A percentile compares a stretch with the other conserved stretches of the same genome.
Conservation (phyloP, 768 basidiomycete genomes). For the Suillus occidentalis region DNA sequence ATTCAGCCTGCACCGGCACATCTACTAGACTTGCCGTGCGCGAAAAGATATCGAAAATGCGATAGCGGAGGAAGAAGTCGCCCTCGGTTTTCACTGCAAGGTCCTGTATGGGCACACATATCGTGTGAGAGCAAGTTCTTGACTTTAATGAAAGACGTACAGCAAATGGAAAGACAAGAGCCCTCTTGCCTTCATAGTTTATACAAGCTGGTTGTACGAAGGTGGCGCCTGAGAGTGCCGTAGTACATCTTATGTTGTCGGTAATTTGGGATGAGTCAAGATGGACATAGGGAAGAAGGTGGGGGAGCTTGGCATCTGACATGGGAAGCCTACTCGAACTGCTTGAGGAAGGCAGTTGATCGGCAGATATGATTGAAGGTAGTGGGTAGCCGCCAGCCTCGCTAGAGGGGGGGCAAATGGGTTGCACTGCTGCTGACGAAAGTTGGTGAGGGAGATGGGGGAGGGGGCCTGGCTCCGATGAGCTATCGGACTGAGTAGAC, state of each 20-base stretch:
- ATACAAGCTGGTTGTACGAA: constrained; percentile 55
- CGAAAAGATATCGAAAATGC: constrained; percentile 63
- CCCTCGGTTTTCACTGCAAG: constrained; percentile 68
- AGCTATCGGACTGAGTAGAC: constrained; percentile 24
- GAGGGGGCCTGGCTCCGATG: constrained; percentile 13
- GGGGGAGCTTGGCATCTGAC: constrained; percentile 14
- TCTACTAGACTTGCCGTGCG: constrained; percentile 27
- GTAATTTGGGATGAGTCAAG: constrained; percentile 41
- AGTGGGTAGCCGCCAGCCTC: neutral
- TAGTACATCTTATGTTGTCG: constrained; percentile 47
- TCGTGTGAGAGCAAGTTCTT: constrained; percentile 4
- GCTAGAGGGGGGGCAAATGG: neutral
- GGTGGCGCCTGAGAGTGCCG: constrained; percentile 61
- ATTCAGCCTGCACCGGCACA: constrained; percentile 57
- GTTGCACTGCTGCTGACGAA: neutral
- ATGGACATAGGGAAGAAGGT: constrained; percentile 40
- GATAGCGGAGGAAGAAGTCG: constrained; percentile 68
- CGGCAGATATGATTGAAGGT: constrained; percentile 7
- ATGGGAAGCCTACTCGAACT: constrained; percentile 13
- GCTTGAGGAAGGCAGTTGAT: constrained; percentile 24
- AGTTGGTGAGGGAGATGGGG: neutral
- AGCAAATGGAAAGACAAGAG: constrained; percentile 62
- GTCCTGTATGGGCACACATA: constrained; percentile 43
- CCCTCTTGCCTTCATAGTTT: constrained; percentile 52
- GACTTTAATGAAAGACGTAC: constrained; percentile 34